Evolutionary conservation across 306 rosid genomes (phyloP), one percentile per base, ranked within the genome.

Genomic region (Hippophae rhamnoides): DNA sequence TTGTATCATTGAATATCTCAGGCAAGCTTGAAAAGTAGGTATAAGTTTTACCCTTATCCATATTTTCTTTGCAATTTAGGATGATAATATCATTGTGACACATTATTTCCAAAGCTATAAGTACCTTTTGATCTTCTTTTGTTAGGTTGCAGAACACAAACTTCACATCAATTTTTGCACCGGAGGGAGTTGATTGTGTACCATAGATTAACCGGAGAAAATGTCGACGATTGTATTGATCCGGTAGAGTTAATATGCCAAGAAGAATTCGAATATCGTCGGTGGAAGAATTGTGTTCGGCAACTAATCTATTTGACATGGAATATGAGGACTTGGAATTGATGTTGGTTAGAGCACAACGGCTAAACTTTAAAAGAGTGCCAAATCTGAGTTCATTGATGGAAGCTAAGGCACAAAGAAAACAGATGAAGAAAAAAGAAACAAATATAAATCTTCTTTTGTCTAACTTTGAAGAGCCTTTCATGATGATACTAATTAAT

Each of bases 131-230:
- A 47, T 92, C 99, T 27, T 88, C 99, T 64, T 88, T 85, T 4
- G 99, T 92, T 13, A 92, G 81, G 68, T 88, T 92, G 72, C 99
- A 88, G 76, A 88, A 88, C 56, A 92, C 95, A 67, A 87, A 92
- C 54, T 80, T 87, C 5, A 92, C 88, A 58, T 87, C 99, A 12
- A 92, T 59, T 71, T 69, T 88, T 0, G 83, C 87, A 0, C 82
- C 88, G 5, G 63, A 57, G 0, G 63, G 63, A 7, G 65, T 31
- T 31, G 38, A 13, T 26, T 92, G 99, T 0, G 96, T 81, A 42
- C 96, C 95, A 58, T 92, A 92, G 59, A 92, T 78, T 3, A 85
- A 70, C 7, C 99, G 93, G 43, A 92, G 95, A 78, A 92, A 92
- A 79, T 92, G 84, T n/a, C 99, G 95, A 5, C 84, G 81, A 2